Evolutionary conservation across 352 stramenopile species (phyloP).

Genomic region (Elongisporangium senticosum): DNA sequence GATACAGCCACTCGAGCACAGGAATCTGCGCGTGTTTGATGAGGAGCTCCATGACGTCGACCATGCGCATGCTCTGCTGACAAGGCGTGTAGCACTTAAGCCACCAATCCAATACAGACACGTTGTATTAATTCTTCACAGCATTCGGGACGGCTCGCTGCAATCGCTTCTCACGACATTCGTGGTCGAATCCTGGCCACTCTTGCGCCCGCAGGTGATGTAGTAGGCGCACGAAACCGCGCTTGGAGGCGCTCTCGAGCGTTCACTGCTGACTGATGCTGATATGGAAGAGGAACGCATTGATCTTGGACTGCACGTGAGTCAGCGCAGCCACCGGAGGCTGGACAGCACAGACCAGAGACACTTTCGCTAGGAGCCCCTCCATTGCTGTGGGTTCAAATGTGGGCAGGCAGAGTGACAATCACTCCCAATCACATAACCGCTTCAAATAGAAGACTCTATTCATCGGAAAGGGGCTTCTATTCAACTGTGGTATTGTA

Average conservation of each 20-base stretch:
- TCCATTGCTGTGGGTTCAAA: too few species aligned
- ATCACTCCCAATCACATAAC: too few species aligned
- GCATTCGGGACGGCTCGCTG: neutral
- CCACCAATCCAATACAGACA: neutral
- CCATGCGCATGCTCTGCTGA: neutral
- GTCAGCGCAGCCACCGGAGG: neutral
- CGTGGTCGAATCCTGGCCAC: neutral
- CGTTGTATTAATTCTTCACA: neutral
- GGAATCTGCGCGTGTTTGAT: neutral
- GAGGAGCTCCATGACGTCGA: neutral
- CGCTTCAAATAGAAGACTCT: too few species aligned
- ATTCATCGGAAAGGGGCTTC: too few species aligned
- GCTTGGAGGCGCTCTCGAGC: neutral
- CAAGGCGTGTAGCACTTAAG: neutral
- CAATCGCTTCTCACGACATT: neutral
- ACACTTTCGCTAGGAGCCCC: too few species aligned
- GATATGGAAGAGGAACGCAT: neutral
- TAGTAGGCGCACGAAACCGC: neutral
- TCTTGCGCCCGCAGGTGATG: neutral
- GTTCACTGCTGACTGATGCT: neutral
- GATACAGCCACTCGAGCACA: neutral
- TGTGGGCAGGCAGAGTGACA: too few species aligned
- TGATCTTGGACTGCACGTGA: neutral
- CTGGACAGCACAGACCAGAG: neutral
- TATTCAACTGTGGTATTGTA: too few species aligned